Evolutionary conservation across 306 rosid genomes (phyloP), one percentile per base, ranked within the genome.

Genomic region (Carpinus fangiana): DNA sequence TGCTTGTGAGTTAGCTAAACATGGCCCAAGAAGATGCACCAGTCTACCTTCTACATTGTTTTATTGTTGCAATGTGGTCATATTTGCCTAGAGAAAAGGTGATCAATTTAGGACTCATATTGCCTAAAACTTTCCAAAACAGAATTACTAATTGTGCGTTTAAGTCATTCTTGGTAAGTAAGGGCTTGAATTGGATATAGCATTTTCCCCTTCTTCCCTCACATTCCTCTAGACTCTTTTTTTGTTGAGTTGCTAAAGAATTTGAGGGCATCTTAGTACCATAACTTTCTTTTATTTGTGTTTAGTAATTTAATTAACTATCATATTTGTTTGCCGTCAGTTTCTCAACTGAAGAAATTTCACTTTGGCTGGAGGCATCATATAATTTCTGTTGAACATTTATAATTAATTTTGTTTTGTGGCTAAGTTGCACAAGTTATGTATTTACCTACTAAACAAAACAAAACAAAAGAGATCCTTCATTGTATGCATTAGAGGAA

Each of bases 141-240:
- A 26, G 36, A 26, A 31, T 28, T 62, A 4, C 17, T 6, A 34
- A 14, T 23, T 31, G 14, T 6, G 20, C 13, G 8, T 62, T 62
- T 31, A 16, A 36, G 13, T 62, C 14, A 2, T 62, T 31, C 18
- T 34, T 13, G 43, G 45, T 31, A 62, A 31, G 31, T 31, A 62
- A 62, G n/a, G 69, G 69, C 45, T 31, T 62, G 45, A 62, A 62
- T 62, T 62, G 14, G 43, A 62, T 62, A 23, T 34, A 31, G 51
- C 14, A 66, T 66, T 38, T 66, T n/a, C 16, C 2, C 28, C 12
- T 28, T 66, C 23, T 66, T 66, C 4, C 34, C 16, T 59, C 6
- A 7, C 28, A 17, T 18, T 66, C 36, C 38, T 66, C 26, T 18
- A 64, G 47, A 18, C 72, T 18, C 38, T 66, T 18, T 66, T 66